phyloP scores from a whole-genome alignment of 768 basidiomycete genomes.

The Tephrocybe sp. region DNA sequence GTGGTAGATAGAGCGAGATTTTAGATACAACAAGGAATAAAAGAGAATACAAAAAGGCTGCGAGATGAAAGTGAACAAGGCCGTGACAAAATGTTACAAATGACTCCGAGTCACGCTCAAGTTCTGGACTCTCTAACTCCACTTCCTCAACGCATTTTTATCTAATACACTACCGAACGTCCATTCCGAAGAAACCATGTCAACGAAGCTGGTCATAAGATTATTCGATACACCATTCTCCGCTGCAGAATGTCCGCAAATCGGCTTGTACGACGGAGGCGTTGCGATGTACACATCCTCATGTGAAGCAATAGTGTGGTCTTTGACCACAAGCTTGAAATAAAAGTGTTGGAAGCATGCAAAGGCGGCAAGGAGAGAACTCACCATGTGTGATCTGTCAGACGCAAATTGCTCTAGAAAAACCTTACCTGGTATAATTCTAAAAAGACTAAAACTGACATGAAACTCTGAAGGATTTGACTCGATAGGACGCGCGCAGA shows the following conservation, averaged over 20 bases:
- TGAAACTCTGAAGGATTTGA: not conserved
- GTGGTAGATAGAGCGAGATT: conserved; percentile 2
- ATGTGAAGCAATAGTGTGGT: not conserved
- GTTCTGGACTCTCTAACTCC: conserved; percentile 1
- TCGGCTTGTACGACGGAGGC: conserved; percentile 49
- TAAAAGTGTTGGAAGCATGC: not conserved
- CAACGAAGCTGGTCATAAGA: conserved; percentile 59
- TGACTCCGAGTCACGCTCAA: conserved; percentile 7
- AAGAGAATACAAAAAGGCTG: conserved; percentile 13
- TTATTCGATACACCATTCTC: conserved; percentile 45
- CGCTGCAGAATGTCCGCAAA: conserved; percentile 45
- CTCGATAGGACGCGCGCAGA: conserved; percentile 18
- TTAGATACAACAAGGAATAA: conserved; percentile 8
- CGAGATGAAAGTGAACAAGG: conserved; percentile 14
- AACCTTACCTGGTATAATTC: conserved; percentile 51
- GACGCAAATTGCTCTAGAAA: conserved; percentile 68
- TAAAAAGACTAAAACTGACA: conserved; percentile 48
- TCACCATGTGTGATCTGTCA: conserved; percentile 77
- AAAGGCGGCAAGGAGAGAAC: conserved; percentile 6
- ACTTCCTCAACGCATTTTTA: conserved; percentile 16
- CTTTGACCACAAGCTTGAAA: conserved; percentile 9
- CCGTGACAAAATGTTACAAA: conserved; percentile 18
- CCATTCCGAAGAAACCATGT: conserved; percentile 36
- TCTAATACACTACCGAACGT: conserved; percentile 44
- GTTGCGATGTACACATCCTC: conserved; percentile 35